These are phyloP conservation scores for Aspergillus sp. DNA, from an alignment of 2,329 filamentous ascomycete genomes.

Conservation along the genomic window DNA sequence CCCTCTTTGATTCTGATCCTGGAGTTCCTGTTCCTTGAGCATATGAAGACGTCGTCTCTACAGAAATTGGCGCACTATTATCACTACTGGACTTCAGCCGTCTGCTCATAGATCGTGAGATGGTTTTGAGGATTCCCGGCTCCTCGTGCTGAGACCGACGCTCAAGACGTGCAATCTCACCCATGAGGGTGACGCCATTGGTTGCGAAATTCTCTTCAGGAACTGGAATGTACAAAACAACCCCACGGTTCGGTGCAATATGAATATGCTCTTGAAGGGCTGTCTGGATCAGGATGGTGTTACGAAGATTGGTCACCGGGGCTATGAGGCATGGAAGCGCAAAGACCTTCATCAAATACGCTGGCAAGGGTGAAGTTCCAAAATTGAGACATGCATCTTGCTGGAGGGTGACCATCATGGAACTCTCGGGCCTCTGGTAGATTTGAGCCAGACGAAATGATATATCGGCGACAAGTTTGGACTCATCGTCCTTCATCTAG, in stretches of 20 bases:
- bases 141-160: conserved; percentile 39
- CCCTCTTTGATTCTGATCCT: not conserved
- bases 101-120: conserved; percentile 35
- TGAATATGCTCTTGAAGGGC: conserved; percentile 67
- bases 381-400: conserved; percentile 72
- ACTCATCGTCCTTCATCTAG: conserved; percentile 67
- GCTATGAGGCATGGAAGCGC: conserved; percentile 66
- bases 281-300: conserved; percentile 70
- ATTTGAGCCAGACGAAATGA: conserved; percentile 68
- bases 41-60: conserved; percentile 15
- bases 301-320: conserved; percentile 73
- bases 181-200: conserved; percentile 64
- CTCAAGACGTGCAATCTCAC: conserved; percentile 60
- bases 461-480: conserved; percentile 68
- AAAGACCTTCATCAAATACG: conserved; percentile 71
- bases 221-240: conserved; percentile 67
- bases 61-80: conserved; percentile 20
- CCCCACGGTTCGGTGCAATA: conserved; percentile 62
- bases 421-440: conserved; percentile 69
- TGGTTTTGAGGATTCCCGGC: conserved; percentile 34
- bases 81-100: conserved; percentile 28
- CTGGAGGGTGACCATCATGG: conserved; percentile 70
- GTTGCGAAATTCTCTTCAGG: conserved; percentile 67
- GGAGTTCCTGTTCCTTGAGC: not conserved
- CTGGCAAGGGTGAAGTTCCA: conserved; percentile 69